Evolutionary conservation across 106 monocot genomes (phyloP), one percentile per base, ranked within the genome.

Genomic region (Dendrobium catenatum): DNA sequence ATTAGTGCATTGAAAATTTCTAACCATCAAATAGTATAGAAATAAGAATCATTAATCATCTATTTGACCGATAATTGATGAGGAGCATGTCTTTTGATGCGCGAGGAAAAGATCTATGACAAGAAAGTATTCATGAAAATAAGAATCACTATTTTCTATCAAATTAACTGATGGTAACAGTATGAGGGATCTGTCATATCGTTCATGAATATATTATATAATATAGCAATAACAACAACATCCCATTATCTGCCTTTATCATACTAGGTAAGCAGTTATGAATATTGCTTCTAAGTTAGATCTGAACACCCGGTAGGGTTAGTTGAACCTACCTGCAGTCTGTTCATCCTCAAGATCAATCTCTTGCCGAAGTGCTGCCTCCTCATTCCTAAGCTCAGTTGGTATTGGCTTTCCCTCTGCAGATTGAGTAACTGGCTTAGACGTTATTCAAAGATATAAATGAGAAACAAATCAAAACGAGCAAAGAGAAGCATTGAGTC

Each of bases 361-460:
- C 58, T 91, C 87, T 24, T 87, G 80, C 20, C 94, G 85, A 46
- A 94, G 88, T 6, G 51, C 64, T 29, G 87, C 85, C 84, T 91
- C 94, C 66, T 91, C 94, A 44, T 91, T 94, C 59, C 91, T 83
- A 47, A 94, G 94, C 84, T 94, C 94, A 54, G 94, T 89, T 7
- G 94, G 94, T 74, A 94, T 93, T 64, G 93, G 91, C 84, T 91
- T 94, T 31, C 94, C 91, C 86, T 91, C 94, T 86, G 56, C 29
- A 24, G 24, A 40, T 15, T 0, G 55, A 46, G 4, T 55, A 44
- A 55, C 10, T 2, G 43, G 6, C 5, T 68, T 29, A 75, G 46
- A 61, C 11, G 48, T 9, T 11, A 24, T 13, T 24, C 26, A 55
- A 26, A 76, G n/a, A 61, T 43, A 43, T 6, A 44, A 6, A 66